Percentiles rank a stretch among this genome's conserved stretches.
These are phyloP conservation scores for Penicillium sp. DNA, from an alignment of 2,329 filamentous ascomycete species.

Conservation along the genomic window DNA sequence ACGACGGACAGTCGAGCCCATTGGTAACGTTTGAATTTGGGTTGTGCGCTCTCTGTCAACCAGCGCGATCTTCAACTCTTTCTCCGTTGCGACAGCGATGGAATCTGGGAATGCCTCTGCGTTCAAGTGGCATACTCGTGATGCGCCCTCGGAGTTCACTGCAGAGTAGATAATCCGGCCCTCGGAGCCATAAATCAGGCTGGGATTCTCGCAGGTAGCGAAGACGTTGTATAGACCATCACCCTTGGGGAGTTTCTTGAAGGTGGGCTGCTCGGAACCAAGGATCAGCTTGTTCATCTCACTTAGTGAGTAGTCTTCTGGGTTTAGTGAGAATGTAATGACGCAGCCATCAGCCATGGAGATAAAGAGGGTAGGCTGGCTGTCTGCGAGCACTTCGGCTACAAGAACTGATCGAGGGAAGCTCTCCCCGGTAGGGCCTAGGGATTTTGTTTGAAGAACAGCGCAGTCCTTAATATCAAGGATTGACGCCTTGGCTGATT, in stretches of 20 bases:
- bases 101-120: constrained; percentile 75
- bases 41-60: constrained; percentile 85
- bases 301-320: constrained; percentile 61
- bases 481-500: constrained; percentile 74
- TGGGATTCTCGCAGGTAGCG: constrained; percentile 90
- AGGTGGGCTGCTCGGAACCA: constrained; percentile 78
- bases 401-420: constrained; percentile 81
- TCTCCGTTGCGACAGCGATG: constrained; percentile 75
- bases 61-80: constrained; percentile 73
- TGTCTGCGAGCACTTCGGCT: constrained; percentile 68
- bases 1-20: constrained; percentile 80
- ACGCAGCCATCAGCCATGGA: constrained; percentile 92
- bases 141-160: constrained; percentile 83
- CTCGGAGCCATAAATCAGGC: constrained; percentile 85
- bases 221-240: constrained; percentile 76
- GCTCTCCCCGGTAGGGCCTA: constrained; percentile 67
- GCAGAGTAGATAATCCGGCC: constrained; percentile 89
- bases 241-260: constrained; percentile 72
- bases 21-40: constrained; percentile 76
- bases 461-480: constrained; percentile 67
- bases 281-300: constrained; percentile 78
- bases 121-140: constrained; percentile 79
- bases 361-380: constrained; percentile 75
- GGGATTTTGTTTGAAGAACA: constrained; percentile 62
- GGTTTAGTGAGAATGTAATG: constrained; percentile 74